phyloP scores from a whole-genome alignment of 805 yeast genomes.

The Saturnispora dispora region DNA sequence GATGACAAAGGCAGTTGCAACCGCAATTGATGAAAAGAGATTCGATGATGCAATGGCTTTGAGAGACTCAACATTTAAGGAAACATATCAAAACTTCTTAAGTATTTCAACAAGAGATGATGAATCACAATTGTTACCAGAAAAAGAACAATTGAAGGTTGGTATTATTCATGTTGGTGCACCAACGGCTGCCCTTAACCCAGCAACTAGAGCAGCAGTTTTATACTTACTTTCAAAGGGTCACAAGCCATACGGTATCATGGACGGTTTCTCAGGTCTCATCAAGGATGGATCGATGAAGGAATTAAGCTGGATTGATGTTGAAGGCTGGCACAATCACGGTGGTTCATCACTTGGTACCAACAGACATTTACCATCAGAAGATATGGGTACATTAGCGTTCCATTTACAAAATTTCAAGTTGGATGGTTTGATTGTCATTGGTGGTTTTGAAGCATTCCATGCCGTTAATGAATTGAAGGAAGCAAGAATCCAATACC shows the following conservation, averaged over 20 bases:
- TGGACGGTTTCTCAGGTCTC: conserved; percentile 89
- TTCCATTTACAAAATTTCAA: conserved; percentile 82
- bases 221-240: conserved; percentile 83
- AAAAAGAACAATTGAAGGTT: conserved; percentile 50
- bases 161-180: conserved; percentile 94
- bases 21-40: conserved; percentile 69
- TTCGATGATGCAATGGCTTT: conserved; percentile 80
- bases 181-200: conserved; percentile 93
- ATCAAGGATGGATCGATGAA: conserved; percentile 80
- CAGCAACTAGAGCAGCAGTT: conserved; percentile 87
- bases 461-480: conserved; percentile 73
- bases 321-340: conserved; percentile 75
- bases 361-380: conserved; percentile 75
- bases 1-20: conserved; percentile 82
- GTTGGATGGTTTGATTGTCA: conserved; percentile 80
- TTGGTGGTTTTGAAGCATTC: conserved; percentile 98
- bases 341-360: conserved; percentile 99
- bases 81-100: conserved; percentile 64
- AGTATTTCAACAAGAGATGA: conserved; percentile 66
- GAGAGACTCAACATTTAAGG: conserved; percentile 83
- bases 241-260: conserved; percentile 82
- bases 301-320: conserved; percentile 71
- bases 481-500: conserved; percentile 67
- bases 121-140: conserved; percentile 51
- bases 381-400: conserved; percentile 85